Percentiles rank a stretch among this genome's conserved stretches.
These are phyloP conservation scores for Knoxdaviesia proteae DNA, from an alignment of 2,329 filamentous ascomycete species.

Conservation along the genomic window DNA sequence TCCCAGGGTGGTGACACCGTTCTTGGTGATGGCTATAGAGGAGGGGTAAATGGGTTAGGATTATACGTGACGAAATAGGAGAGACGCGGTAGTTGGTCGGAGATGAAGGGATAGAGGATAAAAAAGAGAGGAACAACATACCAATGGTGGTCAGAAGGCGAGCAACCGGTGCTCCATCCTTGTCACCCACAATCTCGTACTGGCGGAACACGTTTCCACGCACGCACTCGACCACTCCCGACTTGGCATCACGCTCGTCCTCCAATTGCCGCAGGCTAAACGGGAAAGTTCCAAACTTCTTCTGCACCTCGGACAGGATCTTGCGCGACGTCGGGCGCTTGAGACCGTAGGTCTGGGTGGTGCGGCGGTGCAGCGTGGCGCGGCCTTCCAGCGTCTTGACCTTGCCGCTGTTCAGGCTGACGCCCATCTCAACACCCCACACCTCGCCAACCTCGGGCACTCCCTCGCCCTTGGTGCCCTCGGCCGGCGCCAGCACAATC, in stretches of 20 bases:
- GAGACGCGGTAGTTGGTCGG: background rate
- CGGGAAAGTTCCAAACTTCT: constrained; percentile 94
- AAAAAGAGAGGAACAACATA: constrained; percentile 28
- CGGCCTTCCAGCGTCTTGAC: constrained; percentile 80
- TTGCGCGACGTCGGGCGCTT: constrained; percentile 89
- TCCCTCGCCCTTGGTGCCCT: constrained; percentile 82
- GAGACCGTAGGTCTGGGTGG: constrained; percentile 72
- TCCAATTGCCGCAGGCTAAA: constrained; percentile 95
- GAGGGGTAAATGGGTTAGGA: constrained; percentile 2
- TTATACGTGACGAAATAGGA: background rate
- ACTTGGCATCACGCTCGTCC: constrained; percentile 92
- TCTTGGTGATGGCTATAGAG: constrained; percentile 75
- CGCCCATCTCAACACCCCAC: constrained; percentile 92
- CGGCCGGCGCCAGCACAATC: constrained; percentile 75
- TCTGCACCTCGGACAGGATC: constrained; percentile 81
- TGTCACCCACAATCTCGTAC: constrained; percentile 90
- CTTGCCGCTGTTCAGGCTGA: constrained; percentile 81
- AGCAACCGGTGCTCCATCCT: constrained; percentile 68
- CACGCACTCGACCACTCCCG: constrained; percentile 85
- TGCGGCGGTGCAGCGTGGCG: constrained; percentile 81
- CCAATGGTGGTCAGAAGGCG: constrained; percentile 80
- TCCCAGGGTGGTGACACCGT: constrained; percentile 74
- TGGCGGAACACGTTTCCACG: constrained; percentile 80
- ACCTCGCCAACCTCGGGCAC: constrained; percentile 75
- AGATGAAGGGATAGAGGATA: constrained; percentile 4